A percentile compares a stretch with the other conserved stretches of the same genome.
Conservation (phyloP, 225 moss, liverwort and hornwort genomes). For the Bryoerythrophyllum caledonicum region DNA sequence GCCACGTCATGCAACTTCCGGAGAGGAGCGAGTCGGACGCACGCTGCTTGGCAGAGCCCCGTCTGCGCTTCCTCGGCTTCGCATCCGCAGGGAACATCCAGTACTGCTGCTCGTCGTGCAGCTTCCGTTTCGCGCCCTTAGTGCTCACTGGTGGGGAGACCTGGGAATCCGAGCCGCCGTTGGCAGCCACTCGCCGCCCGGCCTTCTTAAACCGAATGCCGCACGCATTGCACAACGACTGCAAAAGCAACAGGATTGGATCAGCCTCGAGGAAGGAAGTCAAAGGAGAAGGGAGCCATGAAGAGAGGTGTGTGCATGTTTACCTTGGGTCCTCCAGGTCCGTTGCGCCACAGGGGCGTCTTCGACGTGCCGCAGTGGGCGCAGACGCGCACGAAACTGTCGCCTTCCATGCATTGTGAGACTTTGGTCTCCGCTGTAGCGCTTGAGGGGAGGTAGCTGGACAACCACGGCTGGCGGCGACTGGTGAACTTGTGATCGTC, state of each 20-base stretch:
- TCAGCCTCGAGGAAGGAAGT: too few species aligned
- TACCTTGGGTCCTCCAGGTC: conserved; percentile 73
- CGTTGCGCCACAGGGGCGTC: conserved; percentile 79
- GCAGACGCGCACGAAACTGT: conserved; percentile 46
- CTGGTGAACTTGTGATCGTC: conserved; percentile 33
- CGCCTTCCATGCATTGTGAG: conserved; percentile 31
- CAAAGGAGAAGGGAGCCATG: too few species aligned
- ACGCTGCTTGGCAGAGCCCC: conserved; percentile 26
- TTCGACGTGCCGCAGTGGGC: conserved; percentile 72
- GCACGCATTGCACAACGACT: conserved; percentile 83
- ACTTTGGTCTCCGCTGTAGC: conserved; percentile 8
- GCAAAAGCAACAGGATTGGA: neutral
- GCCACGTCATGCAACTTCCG: conserved; percentile 65
- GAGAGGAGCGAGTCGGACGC: conserved; percentile 46
- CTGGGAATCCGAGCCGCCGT: conserved; percentile 37
- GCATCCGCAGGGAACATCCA: conserved; percentile 44
- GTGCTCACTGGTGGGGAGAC: conserved; percentile 20
- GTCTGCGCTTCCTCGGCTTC: conserved; percentile 45
- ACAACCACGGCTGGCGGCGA: conserved; percentile 45
- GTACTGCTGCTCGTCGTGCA: conserved; percentile 34
- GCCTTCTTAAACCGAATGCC: conserved; percentile 81
- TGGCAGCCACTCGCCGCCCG: conserved; percentile 56
- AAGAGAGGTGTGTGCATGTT: neutral
- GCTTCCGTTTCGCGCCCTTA: conserved; percentile 48
- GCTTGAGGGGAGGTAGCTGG: conserved; percentile 22